A percentile compares a stretch with the other conserved stretches of the same genome.
phyloP scores from a whole-genome alignment of 495 filamentous ascomycete genomes.

The Talaromyces borbonicus region DNA sequence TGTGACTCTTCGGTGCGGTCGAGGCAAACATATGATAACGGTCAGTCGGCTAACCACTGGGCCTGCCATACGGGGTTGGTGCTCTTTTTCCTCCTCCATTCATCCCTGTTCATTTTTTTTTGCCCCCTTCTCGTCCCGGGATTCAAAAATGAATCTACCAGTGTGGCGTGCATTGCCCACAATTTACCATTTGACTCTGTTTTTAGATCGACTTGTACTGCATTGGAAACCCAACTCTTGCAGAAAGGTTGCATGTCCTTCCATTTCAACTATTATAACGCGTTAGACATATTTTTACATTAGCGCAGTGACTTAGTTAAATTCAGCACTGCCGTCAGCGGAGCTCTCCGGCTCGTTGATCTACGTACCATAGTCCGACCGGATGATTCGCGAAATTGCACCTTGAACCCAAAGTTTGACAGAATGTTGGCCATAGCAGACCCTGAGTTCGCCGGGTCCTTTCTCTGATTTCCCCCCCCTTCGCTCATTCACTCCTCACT shows the following conservation, averaged over 20 bases:
- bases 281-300: no score
- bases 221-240: not conserved
- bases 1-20: not conserved
- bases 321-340: not conserved
- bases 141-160: not conserved
- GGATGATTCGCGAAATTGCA: constrained; percentile 4
- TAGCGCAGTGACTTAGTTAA: not conserved
- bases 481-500: constrained; percentile 5
- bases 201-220: not conserved
- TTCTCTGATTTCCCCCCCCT: not conserved
- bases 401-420: constrained; percentile 5
- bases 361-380: not conserved
- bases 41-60: not conserved
- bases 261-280: not conserved
- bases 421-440: constrained; percentile 5
- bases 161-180: not conserved
- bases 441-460: not conserved
- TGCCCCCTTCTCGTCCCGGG: not conserved
- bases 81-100: not conserved
- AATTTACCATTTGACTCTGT: not conserved
- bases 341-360: not conserved
- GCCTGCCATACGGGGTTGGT: not conserved
- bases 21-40: constrained; percentile 3
- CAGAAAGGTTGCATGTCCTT: not conserved
- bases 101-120: not conserved